Evolutionary conservation across 23 red algal genomes (phyloP).

Genomic region (Agarophyton chilense): DNA sequence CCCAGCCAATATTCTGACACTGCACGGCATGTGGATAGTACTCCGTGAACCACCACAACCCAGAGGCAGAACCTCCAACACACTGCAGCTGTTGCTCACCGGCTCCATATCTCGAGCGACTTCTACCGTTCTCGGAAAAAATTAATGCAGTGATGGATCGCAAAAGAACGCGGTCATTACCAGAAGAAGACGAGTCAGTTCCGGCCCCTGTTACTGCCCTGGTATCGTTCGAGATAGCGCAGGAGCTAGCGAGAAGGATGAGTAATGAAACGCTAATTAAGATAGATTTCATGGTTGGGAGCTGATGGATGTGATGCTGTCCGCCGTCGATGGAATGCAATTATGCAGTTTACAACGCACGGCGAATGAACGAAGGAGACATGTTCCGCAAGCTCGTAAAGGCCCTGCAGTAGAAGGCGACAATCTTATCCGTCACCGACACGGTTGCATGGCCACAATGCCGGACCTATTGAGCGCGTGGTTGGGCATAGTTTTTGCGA

Average conservation of each 20-base stretch:
- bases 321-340: neutral
- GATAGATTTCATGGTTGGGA: neutral
- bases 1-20: conserved; percentile 71
- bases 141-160: conserved; percentile 79
- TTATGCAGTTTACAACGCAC: neutral
- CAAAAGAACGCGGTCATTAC: conserved; percentile 48
- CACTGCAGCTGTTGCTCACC: conserved; percentile 42
- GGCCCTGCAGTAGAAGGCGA: neutral
- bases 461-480: too few relatives aligned
- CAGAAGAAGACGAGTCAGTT: conserved; percentile 13
- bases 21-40: conserved; percentile 66
- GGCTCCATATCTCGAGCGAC: conserved; percentile 32
- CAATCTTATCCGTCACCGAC: neutral
- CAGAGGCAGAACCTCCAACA: conserved; percentile 58
- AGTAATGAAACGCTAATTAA: neutral
- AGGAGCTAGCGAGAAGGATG: neutral
- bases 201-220: conserved; percentile 54
- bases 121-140: conserved; percentile 72
- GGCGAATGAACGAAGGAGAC: neutral
- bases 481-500: too few relatives aligned
- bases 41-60: conserved; percentile 50
- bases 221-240: neutral
- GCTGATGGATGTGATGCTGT: neutral
- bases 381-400: neutral
- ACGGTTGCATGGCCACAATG: too few relatives aligned